phyloP scores from a whole-genome alignment of 1,284 basidiomycete species.

The Irpex lacteus region DNA sequence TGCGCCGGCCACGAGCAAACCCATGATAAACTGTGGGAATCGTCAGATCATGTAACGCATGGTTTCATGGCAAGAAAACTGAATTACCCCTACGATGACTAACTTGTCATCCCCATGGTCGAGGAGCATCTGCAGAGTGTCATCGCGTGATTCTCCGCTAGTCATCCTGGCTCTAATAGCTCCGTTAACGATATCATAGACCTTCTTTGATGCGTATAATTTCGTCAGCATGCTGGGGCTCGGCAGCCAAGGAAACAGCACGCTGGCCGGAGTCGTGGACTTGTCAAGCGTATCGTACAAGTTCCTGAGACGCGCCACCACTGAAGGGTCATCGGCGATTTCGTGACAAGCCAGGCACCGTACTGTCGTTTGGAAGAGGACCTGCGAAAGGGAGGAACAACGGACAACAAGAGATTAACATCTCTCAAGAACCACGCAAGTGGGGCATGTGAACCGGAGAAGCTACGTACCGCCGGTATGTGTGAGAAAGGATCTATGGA shows the following conservation, averaged over 20 bases:
- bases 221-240: conserved; percentile 66
- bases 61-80: conserved; percentile 9
- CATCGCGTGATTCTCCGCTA: conserved; percentile 54
- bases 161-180: conserved; percentile 53
- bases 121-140: conserved; percentile 69
- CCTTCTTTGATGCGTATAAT: conserved; percentile 64
- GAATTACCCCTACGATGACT: conserved; percentile 61
- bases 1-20: conserved; percentile 69
- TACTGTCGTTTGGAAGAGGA: conserved; percentile 69
- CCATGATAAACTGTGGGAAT: conserved; percentile 67
- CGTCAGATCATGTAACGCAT: conserved; percentile 10
- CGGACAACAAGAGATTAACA: neutral
- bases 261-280: conserved; percentile 66
- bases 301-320: conserved; percentile 55
- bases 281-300: conserved; percentile 65
- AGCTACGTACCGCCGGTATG: conserved; percentile 56
- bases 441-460: conserved; percentile 9
- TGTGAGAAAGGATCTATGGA: conserved; percentile 66
- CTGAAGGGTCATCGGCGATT: conserved; percentile 58
- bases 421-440: neutral
- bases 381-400: conserved; percentile 33
- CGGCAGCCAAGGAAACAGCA: conserved; percentile 72
- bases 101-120: conserved; percentile 64
- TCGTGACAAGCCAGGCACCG: conserved; percentile 63
- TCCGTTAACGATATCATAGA: conserved; percentile 62